These are phyloP conservation scores for Brasilioporus rufonigricans DNA, from an alignment of 768 basidiomycete species.

Conservation along the genomic window DNA sequence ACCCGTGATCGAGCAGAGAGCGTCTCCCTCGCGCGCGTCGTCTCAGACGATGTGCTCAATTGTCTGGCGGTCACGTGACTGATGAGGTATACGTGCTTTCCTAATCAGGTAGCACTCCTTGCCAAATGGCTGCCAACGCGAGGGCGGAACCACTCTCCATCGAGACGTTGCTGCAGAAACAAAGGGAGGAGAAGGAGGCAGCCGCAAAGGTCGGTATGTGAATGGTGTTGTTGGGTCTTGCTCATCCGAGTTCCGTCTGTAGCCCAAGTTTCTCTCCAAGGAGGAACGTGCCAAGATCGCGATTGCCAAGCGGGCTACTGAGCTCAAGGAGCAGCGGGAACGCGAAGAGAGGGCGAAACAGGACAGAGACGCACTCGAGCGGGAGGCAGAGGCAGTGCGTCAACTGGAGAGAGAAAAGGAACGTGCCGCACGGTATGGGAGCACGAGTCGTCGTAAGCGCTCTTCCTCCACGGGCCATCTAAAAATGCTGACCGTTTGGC, in stretches of 20 bases:
- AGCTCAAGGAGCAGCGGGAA: constrained; percentile 71
- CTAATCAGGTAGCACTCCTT: constrained; percentile 7
- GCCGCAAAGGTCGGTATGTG: constrained; percentile 94
- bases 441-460: constrained; percentile 31
- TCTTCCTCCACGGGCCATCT: not conserved
- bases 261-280: constrained; percentile 95
- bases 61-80: constrained; percentile 22
- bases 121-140: constrained; percentile 40
- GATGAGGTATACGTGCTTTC: not conserved
- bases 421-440: constrained; percentile 39
- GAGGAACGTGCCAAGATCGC: constrained; percentile 89
- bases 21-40: constrained; percentile 19
- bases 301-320: constrained; percentile 80
- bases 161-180: constrained; percentile 81
- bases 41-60: constrained; percentile 18
- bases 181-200: constrained; percentile 85
- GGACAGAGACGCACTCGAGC: constrained; percentile 73
- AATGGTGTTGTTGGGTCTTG: constrained; percentile 7
- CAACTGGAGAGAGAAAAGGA: constrained; percentile 45
- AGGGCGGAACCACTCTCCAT: constrained; percentile 80
- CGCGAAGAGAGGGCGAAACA: constrained; percentile 56
- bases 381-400: constrained; percentile 66
- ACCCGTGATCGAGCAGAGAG: constrained; percentile 14
- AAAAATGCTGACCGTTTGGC: constrained; percentile 6
- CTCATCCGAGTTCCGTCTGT: constrained; percentile 11